These are phyloP conservation scores for Hyaloscypha bicolor DNA, from an alignment of 495 filamentous ascomycete species.

Conservation along the genomic window DNA sequence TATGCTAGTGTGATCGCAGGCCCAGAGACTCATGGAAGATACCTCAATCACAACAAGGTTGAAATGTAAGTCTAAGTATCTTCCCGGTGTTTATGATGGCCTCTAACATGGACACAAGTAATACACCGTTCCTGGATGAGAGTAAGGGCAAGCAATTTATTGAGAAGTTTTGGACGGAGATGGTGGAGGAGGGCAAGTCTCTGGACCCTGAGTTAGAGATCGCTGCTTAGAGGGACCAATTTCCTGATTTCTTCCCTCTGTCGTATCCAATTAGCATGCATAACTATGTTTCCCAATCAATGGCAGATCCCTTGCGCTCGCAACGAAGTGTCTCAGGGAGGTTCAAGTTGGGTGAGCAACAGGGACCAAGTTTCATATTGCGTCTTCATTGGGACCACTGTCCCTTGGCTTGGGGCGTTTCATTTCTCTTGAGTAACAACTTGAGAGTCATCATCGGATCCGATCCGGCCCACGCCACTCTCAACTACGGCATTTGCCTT, in stretches of 20 bases:
- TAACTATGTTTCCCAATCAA: too few relatives aligned
- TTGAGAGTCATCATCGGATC: not conserved
- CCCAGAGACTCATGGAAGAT: constrained; percentile 35
- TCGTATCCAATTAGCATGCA: too few relatives aligned
- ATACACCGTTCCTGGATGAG: not conserved
- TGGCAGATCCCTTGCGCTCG: too few relatives aligned
- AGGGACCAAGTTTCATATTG: too few relatives aligned
- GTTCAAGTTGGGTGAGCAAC: too few relatives aligned
- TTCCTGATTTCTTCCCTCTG: not conserved
- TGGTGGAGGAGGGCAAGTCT: constrained; percentile 1
- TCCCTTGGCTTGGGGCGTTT: too few relatives aligned
- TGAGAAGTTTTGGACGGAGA: constrained; percentile 11
- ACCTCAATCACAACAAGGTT: constrained; percentile 22
- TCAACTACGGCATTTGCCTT: not conserved
- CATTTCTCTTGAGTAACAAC: not conserved
- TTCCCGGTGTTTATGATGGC: not conserved
- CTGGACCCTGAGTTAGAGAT: constrained; percentile 2
- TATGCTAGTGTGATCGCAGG: constrained; percentile 27
- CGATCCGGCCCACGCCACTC: not conserved
- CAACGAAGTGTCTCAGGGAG: too few relatives aligned
- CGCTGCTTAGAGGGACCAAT: not conserved
- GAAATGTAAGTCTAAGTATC: constrained; percentile 7
- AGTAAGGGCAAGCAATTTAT: constrained; percentile 2
- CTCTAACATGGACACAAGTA: not conserved
- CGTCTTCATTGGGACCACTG: too few relatives aligned